These are phyloP conservation scores for Eucalyptus cloeziana DNA, from an alignment of 345 rosid genomes.

Conservation along the genomic window DNA sequence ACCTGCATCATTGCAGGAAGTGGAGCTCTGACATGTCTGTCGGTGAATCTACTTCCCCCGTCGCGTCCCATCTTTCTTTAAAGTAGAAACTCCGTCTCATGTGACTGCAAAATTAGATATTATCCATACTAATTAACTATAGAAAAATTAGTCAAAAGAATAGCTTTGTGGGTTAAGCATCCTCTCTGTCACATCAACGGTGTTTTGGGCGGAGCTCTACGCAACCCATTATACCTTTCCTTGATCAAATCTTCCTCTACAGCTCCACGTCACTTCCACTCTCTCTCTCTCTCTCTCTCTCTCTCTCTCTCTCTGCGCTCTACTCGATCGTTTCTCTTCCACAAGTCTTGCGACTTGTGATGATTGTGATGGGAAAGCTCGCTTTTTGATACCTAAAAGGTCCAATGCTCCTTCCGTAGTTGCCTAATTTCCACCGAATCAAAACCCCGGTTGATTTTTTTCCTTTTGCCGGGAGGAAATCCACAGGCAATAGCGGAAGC, in stretches of 20 bases:
- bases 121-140: neutral
- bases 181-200: neutral
- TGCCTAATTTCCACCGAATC: neutral
- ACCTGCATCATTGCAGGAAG: neutral
- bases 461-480: neutral
- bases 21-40: neutral
- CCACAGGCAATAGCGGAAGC: conserved; percentile 49
- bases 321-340: neutral
- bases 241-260: neutral
- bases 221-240: neutral
- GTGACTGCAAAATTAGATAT: neutral
- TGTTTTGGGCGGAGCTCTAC: neutral
- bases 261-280: neutral
- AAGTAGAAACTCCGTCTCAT: neutral
- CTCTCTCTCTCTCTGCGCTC: neutral
- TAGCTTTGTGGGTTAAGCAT: neutral
- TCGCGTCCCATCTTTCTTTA: neutral
- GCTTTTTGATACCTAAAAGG: neutral
- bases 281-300: neutral
- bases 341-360: neutral
- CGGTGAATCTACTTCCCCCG: neutral
- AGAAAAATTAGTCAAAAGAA: neutral
- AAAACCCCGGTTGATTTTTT: neutral
- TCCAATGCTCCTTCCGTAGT: neutral
- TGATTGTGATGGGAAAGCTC: neutral